Percentiles rank a stretch among this genome's conserved stretches.
Conservation (phyloP, 2,329 filamentous ascomycete genomes). For the Trichoderma sp. region DNA sequence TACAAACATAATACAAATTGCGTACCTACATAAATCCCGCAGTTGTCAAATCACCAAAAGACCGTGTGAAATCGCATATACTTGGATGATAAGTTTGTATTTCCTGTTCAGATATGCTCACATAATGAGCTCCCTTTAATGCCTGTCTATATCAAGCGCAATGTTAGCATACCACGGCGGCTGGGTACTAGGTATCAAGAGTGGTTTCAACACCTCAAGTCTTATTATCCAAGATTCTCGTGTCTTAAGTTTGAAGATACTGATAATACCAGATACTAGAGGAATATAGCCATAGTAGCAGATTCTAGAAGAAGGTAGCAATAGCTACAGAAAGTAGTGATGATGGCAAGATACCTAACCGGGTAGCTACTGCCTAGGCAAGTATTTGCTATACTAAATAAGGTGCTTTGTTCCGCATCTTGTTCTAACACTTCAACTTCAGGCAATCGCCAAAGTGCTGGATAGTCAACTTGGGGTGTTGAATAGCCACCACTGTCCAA, state of each 20-base stretch:
- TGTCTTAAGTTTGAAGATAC: too few relatives aligned
- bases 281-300: too few relatives aligned
- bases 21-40: neutral
- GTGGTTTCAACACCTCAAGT: too few relatives aligned
- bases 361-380: neutral
- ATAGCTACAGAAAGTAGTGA: too few relatives aligned
- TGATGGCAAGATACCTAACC: too few relatives aligned
- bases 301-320: too few relatives aligned
- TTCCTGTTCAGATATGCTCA: neutral
- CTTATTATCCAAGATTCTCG: too few relatives aligned
- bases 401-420: neutral
- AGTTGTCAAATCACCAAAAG: neutral
- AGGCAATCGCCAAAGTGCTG: neutral
- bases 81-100: neutral
- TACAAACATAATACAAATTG: neutral
- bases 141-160: too few relatives aligned
- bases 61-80: fast-evolving
- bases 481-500: neutral
- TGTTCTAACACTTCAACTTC: neutral
- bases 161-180: too few relatives aligned
- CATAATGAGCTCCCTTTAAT: too few relatives aligned
- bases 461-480: neutral
- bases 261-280: too few relatives aligned
- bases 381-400: neutral
- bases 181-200: too few relatives aligned